A percentile compares a stretch with the other conserved stretches of the same genome.
These are phyloP conservation scores for Alternaria brassicicola DNA, from an alignment of 2,329 filamentous ascomycete species.

Conservation along the genomic window DNA sequence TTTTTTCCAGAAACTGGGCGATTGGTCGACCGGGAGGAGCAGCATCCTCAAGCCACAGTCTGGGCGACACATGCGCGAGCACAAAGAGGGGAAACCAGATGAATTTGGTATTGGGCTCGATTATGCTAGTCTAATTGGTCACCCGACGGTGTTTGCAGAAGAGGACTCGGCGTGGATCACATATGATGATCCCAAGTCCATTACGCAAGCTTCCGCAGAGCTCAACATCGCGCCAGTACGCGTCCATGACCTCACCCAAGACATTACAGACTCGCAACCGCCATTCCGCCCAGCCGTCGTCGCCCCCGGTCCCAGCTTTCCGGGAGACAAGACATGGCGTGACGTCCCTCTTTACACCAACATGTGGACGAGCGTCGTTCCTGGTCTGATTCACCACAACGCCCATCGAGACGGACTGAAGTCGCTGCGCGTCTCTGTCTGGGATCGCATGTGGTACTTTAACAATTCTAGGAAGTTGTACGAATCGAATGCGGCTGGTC, in stretches of 20 bases:
- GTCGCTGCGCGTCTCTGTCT: not conserved
- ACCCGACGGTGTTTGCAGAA: constrained; percentile 1
- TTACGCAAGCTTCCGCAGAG: not conserved
- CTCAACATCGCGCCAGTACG: not conserved
- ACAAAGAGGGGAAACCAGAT: not conserved
- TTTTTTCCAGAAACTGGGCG: not conserved
- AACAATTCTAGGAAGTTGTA: not conserved
- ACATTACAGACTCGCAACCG: not conserved
- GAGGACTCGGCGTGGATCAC: not conserved
- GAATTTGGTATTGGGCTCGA: constrained; percentile 1
- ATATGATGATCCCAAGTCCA: not conserved
- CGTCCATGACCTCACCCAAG: not conserved
- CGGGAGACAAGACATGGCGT: not conserved
- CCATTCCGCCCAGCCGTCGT: not conserved
- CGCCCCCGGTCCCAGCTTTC: not conserved
- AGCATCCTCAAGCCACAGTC: not conserved
- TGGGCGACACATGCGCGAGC: not conserved
- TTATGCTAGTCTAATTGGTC: not conserved
- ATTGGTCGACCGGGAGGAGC: not conserved
- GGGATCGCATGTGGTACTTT: constrained; percentile 6
- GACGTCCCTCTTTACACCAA: constrained; percentile 3
- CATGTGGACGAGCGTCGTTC: not conserved
- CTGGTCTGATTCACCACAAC: not conserved
- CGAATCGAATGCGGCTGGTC: not conserved
- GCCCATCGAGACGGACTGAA: constrained; percentile 2